Percentiles rank a stretch among this genome's conserved stretches.
Evolutionary conservation across 306 rosid genomes (phyloP).

Genomic region (Astragalus glycyphyllos): DNA sequence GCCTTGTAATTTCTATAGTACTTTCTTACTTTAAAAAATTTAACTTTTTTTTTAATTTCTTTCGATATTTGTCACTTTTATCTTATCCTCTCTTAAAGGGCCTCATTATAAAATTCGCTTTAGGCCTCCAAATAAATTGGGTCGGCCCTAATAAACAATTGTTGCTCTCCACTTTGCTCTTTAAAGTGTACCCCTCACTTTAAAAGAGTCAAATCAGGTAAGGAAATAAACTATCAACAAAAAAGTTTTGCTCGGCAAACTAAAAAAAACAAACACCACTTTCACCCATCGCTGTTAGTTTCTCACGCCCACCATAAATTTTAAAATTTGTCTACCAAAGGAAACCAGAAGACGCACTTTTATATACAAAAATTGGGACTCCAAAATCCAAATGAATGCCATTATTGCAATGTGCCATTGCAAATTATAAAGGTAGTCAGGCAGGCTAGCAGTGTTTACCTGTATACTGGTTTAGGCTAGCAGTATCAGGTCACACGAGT

Average conservation of each 20-base stretch:
- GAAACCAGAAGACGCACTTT: not conserved
- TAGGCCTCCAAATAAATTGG: no score
- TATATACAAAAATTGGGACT: not conserved
- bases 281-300: not conserved
- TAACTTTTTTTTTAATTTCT: no score
- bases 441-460: constrained; percentile 44
- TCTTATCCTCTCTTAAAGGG: no score
- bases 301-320: not conserved
- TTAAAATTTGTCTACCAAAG: constrained; percentile 6
- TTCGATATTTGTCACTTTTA: no score
- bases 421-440: constrained; percentile 6
- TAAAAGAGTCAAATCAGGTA: no score
- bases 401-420: not conserved
- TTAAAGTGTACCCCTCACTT: no score
- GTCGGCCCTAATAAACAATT: no score
- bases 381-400: not conserved
- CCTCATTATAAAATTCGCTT: no score
- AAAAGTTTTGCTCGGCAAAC: not conserved
- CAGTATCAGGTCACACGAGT: no score
- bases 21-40: no score
- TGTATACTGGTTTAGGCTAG: constrained; percentile 63
- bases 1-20: no score
- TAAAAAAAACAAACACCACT: not conserved
- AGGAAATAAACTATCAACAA: not conserved
- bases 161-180: no score